Conservation (phyloP, 345 rosid species). For the Eucalyptus tenuipes region DNA sequence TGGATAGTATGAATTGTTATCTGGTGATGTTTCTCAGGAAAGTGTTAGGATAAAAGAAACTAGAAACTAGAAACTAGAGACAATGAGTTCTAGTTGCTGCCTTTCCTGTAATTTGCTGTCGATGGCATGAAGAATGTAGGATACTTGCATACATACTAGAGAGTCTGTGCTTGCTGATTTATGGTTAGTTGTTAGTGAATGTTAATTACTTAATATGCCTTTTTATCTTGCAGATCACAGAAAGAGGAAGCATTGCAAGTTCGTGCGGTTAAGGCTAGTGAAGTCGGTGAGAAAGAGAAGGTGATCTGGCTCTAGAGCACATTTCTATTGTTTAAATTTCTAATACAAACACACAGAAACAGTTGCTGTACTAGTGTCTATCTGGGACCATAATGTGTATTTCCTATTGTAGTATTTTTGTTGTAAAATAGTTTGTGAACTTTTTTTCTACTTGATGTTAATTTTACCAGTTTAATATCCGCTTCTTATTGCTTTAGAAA, state of each 20-base stretch:
- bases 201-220: not conserved
- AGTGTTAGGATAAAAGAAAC: not conserved
- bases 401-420: not conserved
- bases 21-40: not conserved
- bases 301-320: conserved; percentile 10
- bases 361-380: not conserved
- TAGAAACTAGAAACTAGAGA: not conserved
- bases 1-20: not conserved
- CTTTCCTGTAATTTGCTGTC: not conserved
- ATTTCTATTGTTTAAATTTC: not conserved
- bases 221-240: not conserved
- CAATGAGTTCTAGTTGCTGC: not conserved
- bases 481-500: not conserved
- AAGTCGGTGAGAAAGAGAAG: conserved; percentile 73
- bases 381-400: not conserved
- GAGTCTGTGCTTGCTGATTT: not conserved
- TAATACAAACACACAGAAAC: not conserved
- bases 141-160: not conserved
- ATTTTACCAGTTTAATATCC: not conserved
- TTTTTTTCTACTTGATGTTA: not conserved
- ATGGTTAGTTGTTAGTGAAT: not conserved
- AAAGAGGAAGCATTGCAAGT: conserved; percentile 89
- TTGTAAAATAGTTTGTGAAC: not conserved
- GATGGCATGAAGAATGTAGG: not conserved
- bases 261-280: conserved; percentile 72